phyloP scores from a whole-genome alignment of 2,329 filamentous ascomycete species.

The Fusarium bulbicola region DNA sequence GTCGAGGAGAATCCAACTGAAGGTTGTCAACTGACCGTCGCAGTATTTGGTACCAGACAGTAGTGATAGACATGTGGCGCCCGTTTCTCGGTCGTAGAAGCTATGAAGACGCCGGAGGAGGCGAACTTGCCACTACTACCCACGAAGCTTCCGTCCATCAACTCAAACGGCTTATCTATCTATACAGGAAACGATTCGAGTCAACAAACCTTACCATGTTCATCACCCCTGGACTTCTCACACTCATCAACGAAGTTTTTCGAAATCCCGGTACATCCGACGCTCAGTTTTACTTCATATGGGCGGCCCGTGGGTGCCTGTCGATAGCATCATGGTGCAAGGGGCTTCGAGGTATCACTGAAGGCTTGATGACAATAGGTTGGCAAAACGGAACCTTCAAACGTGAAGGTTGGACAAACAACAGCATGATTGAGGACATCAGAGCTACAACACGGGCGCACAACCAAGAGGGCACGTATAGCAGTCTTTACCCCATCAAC shows the following conservation, averaged over 20 bases:
- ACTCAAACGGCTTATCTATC: not conserved
- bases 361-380: constrained; percentile 8
- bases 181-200: constrained; percentile 11
- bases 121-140: not conserved
- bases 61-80: constrained; percentile 12
- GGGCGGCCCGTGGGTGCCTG: not conserved
- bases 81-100: not conserved
- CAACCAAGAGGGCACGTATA: not conserved
- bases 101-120: rapidly evolving
- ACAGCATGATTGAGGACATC: constrained; percentile 7
- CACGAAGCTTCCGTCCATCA: not conserved
- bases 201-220: constrained; percentile 10
- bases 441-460: not conserved
- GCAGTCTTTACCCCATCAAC: constrained; percentile 13
- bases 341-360: not conserved
- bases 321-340: constrained; percentile 17
- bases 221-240: not conserved
- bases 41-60: constrained; percentile 14
- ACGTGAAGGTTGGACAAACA: not conserved
- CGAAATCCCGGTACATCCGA: not conserved
- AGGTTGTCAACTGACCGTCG: rapidly evolving
- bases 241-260: constrained; percentile 2
- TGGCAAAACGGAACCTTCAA: constrained; percentile 10
- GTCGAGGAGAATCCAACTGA: rapidly evolving
- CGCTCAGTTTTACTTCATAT: constrained; percentile 10